These are phyloP conservation scores for Cucumis cinereus DNA, from an alignment of 306 rosid species.

Conservation along the genomic window DNA sequence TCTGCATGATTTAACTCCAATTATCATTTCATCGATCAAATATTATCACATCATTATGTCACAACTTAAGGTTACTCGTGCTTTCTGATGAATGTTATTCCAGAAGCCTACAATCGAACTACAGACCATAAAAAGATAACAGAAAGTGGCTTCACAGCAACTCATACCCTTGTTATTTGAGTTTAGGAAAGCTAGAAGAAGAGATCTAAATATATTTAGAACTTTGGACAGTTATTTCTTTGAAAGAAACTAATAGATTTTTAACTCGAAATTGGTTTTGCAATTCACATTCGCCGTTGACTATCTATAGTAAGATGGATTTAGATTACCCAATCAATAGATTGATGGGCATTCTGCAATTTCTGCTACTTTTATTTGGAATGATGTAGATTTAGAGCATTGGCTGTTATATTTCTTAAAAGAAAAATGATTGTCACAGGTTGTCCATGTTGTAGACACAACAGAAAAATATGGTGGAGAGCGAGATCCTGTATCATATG, in stretches of 20 bases:
- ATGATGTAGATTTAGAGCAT: not conserved
- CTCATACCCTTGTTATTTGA: not conserved
- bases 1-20: not conserved
- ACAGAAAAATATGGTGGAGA: slow-evolving; percentile 31
- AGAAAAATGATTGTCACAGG: slow-evolving; percentile 29
- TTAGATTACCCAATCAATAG: not conserved
- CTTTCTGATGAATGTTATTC: not conserved
- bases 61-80: not conserved
- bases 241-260: not conserved
- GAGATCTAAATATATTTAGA: not conserved
- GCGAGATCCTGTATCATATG: slow-evolving; percentile 37
- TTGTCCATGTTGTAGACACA: slow-evolving; percentile 84
- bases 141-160: not conserved
- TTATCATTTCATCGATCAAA: not conserved
- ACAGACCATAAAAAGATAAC: not conserved
- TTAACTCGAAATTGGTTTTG: not conserved
- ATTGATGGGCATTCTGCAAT: not conserved
- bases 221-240: not conserved
- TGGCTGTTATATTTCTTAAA: slow-evolving; percentile 4
- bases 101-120: not conserved
- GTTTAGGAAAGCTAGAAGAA: not conserved
- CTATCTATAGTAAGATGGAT: not conserved
- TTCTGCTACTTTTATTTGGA: not conserved
- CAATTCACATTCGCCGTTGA: not conserved
- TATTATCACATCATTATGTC: not conserved